These are phyloP conservation scores for Penicillium fimorum DNA, from an alignment of 495 filamentous ascomycete genomes.

Conservation along the genomic window DNA sequence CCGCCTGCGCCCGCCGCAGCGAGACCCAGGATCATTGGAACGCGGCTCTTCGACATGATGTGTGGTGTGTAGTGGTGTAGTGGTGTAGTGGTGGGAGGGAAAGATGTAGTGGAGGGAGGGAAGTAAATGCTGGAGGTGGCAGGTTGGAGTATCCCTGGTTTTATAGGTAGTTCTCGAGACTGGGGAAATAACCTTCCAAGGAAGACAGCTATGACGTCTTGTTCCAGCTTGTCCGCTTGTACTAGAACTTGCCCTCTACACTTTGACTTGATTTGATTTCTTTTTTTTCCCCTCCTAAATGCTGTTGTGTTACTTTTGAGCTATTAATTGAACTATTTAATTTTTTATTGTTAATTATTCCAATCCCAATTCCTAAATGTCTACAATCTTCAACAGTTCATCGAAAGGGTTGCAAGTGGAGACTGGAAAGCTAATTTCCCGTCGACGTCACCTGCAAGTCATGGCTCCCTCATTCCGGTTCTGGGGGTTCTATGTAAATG, in stretches of 20 bases:
- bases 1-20: conserved; percentile 66
- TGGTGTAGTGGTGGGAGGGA: conserved; percentile 1
- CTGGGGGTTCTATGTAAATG: background rate
- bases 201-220: conserved; percentile 10
- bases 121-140: background rate
- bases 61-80: conserved; percentile 6
- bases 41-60: conserved; percentile 51
- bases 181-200: background rate
- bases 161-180: conserved; percentile 10
- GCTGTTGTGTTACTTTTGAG: too few relatives aligned
- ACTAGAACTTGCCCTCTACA: background rate
- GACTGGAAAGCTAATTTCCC: background rate
- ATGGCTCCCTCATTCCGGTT: conserved; percentile 14
- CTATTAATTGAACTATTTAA: too few relatives aligned
- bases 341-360: too few relatives aligned
- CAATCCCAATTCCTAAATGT: background rate
- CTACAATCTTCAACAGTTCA: background rate
- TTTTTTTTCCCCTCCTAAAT: background rate
- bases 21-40: conserved; percentile 58
- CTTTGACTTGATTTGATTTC: background rate
- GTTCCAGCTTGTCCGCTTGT: background rate
- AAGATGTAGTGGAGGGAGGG: conserved; percentile 1
- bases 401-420: background rate
- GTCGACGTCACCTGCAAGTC: conserved; percentile 35
- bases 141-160: conserved; percentile 4